These are phyloP conservation scores for Ceratobasidium sp. DNA, from an alignment of 1,284 basidiomycete genomes.

Conservation along the genomic window DNA sequence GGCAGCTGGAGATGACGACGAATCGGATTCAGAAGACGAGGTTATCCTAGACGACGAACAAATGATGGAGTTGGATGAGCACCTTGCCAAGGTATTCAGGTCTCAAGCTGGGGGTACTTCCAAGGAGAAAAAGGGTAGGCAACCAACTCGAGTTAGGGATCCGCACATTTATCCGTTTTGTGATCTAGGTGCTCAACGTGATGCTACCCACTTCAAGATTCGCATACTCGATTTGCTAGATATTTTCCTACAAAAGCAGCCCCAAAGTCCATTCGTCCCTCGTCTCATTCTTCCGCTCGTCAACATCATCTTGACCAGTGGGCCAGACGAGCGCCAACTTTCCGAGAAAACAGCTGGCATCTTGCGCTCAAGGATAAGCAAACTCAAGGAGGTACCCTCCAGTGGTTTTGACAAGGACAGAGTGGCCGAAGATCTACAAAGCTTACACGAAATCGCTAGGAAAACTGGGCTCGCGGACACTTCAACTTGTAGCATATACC, in stretches of 20 bases:
- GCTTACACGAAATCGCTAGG: slow-evolving; percentile 78
- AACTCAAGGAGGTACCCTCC: slow-evolving; percentile 71
- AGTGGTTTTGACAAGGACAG: slow-evolving; percentile 56
- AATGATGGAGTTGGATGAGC: slow-evolving; percentile 96
- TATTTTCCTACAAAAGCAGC: slow-evolving; percentile 78
- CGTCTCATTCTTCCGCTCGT: slow-evolving; percentile 79
- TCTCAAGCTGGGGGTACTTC: slow-evolving; percentile 62
- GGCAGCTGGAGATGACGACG: slow-evolving; percentile 55
- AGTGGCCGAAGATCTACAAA: slow-evolving; percentile 61
- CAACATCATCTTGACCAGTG: slow-evolving; percentile 69
- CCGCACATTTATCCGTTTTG: too few species aligned
- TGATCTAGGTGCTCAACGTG: slow-evolving; percentile 71
- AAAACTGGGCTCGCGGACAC: slow-evolving; percentile 68
- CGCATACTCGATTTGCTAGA: slow-evolving; percentile 93
- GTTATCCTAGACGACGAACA: slow-evolving; percentile 93
- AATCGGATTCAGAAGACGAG: slow-evolving; percentile 59
- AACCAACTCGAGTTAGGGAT: not conserved
- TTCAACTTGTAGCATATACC: slow-evolving; percentile 76
- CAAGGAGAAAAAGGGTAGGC: slow-evolving; percentile 68
- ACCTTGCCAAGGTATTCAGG: slow-evolving; percentile 89
- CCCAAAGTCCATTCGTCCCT: slow-evolving; percentile 69
- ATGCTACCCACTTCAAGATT: slow-evolving; percentile 94
- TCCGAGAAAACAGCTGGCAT: slow-evolving; percentile 85
- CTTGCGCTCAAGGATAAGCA: slow-evolving; percentile 75
- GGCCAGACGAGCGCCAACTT: slow-evolving; percentile 82